These are phyloP conservation scores for Pythium dissimile DNA, from an alignment of 352 stramenopile genomes.

Conservation along the genomic window DNA sequence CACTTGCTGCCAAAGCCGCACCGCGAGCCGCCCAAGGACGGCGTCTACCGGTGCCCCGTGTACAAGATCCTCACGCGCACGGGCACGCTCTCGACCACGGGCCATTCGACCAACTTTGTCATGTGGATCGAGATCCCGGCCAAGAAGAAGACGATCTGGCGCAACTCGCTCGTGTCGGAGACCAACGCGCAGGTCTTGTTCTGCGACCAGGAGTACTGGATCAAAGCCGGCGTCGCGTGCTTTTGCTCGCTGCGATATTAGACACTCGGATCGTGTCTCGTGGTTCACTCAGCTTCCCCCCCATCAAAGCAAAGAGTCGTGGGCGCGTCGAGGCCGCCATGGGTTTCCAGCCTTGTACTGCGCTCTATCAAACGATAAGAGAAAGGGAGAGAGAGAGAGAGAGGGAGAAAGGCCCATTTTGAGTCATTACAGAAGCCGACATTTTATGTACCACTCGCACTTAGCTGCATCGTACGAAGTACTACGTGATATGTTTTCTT, in stretches of 20 bases:
- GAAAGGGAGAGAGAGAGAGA: background rate
- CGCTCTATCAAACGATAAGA: background rate
- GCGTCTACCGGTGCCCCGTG: slow-evolving; percentile 86
- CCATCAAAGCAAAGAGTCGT: too few species aligned
- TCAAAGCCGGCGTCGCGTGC: slow-evolving; percentile 80
- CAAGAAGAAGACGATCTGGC: slow-evolving; percentile 58
- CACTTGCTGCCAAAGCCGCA: slow-evolving; percentile 77
- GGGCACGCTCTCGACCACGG: slow-evolving; percentile 93
- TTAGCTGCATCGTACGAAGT: too few species aligned
- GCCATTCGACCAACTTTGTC: slow-evolving; percentile 97
- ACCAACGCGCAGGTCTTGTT: slow-evolving; percentile 63
- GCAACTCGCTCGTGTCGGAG: slow-evolving; percentile 64
- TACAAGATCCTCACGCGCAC: slow-evolving; percentile 89
- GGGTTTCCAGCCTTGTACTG: background rate
- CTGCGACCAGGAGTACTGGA: slow-evolving; percentile 66
- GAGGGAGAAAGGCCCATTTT: background rate
- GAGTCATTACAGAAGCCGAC: slow-evolving; percentile 18
- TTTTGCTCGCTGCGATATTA: slow-evolving; percentile 83
- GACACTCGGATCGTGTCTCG: too few species aligned
- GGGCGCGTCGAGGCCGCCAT: too few species aligned
- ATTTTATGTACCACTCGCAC: too few species aligned
- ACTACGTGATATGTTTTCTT: slow-evolving; percentile 8
- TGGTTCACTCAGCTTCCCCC: too few species aligned
- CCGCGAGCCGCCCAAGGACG: slow-evolving; percentile 36
- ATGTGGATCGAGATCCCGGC: slow-evolving; percentile 96